Evolutionary conservation across 345 rosid species (phyloP).

Genomic region (Brassica juncea): DNA sequence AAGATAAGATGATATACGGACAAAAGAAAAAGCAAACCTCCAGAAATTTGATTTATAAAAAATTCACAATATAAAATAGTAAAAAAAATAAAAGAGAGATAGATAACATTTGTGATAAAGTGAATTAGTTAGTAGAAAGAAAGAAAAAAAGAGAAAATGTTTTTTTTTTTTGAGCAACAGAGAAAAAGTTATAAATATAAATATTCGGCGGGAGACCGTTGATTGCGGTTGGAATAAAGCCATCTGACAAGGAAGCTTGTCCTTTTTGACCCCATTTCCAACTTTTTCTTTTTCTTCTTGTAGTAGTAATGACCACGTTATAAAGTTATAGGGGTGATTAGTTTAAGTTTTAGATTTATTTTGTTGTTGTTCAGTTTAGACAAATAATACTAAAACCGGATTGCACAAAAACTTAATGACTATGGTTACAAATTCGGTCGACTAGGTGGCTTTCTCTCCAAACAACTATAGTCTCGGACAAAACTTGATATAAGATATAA

Average conservation of each 20-base stretch:
- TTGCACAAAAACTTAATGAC: no score
- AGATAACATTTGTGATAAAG: constrained; percentile 8
- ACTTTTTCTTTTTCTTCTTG: constrained; percentile 16
- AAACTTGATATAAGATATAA: no score
- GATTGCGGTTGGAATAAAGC: constrained; percentile 95
- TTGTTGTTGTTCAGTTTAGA: no score
- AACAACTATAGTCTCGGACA: no score
- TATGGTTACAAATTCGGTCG: no score
- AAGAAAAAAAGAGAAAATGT: neutral
- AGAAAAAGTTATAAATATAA: constrained; percentile 8
- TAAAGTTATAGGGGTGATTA: neutral
- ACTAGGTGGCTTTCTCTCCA: no score
- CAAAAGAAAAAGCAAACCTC: constrained; percentile 27
- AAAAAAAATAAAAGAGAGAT: neutral
- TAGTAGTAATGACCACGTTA: neutral
- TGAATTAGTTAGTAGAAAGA: neutral
- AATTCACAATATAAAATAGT: neutral
- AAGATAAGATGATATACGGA: constrained; percentile 14
- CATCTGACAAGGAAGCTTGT: constrained; percentile 53
- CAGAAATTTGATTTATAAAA: neutral
- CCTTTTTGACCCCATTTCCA: constrained; percentile 54
- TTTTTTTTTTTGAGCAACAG: neutral
- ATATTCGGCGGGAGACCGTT: constrained; percentile 70
- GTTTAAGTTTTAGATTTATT: no score
- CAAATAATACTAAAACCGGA: no score